These are phyloP conservation scores for Pyrus communis DNA, from an alignment of 306 rosid species.

Conservation along the genomic window DNA sequence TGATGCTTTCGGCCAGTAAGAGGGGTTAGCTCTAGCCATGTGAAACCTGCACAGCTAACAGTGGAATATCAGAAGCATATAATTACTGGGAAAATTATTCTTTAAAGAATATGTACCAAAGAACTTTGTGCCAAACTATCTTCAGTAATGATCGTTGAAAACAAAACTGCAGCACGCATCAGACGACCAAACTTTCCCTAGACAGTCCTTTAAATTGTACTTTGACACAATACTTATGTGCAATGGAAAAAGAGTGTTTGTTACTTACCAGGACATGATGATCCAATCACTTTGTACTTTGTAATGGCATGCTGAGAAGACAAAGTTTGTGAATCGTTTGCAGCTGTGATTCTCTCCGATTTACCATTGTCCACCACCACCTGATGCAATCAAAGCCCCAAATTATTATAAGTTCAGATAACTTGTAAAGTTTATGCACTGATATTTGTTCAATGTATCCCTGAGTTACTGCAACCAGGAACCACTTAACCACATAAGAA, in stretches of 20 bases:
- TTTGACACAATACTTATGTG: background rate
- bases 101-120: background rate
- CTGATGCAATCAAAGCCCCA: conserved; percentile 29
- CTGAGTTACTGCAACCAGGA: background rate
- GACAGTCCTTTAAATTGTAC: background rate
- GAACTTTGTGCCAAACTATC: background rate
- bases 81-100: background rate
- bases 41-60: conserved; percentile 49
- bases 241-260: conserved; percentile 4
- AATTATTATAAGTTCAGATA: background rate
- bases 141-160: background rate
- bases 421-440: background rate
- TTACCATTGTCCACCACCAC: conserved; percentile 76
- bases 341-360: conserved; percentile 61
- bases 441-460: background rate
- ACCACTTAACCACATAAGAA: background rate
- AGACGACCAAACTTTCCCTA: background rate
- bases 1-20: conserved; percentile 96
- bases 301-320: conserved; percentile 77
- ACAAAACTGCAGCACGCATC: background rate
- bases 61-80: conserved; percentile 11
- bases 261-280: conserved; percentile 60
- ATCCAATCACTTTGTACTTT: conserved; percentile 60
- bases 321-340: conserved; percentile 29
- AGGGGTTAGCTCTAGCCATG: conserved; percentile 91